phyloP scores from a whole-genome alignment of 73 alveolate species.

The Paramecium tetraurelia region DNA sequence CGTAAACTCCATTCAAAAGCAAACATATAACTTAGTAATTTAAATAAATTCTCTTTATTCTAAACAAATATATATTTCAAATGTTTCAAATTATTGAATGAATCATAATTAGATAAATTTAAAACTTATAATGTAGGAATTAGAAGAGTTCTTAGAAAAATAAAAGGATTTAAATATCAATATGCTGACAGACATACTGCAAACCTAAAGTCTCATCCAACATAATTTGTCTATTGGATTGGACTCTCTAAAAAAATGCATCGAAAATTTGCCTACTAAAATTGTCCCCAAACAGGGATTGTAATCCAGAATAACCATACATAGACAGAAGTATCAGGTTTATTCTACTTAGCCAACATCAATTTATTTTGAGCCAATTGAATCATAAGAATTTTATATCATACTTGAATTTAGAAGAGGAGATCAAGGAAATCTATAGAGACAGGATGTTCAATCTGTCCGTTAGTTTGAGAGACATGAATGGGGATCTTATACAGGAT shows the following conservation, averaged over 20 bases:
- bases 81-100: neutral
- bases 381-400: neutral
- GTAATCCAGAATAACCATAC: neutral
- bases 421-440: neutral
- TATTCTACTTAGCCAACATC: neutral
- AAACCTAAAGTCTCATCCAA: neutral
- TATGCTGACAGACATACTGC: neutral
- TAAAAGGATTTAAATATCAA: neutral
- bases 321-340: neutral
- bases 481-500: neutral
- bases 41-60: neutral
- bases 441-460: neutral
- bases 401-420: neutral
- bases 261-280: neutral
- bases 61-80: neutral
- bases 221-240: conserved; percentile 23
- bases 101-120: neutral
- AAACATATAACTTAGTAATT: neutral
- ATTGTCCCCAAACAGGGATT: neutral
- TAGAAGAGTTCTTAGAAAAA: conserved; percentile 21
- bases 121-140: neutral
- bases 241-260: conserved; percentile 9
- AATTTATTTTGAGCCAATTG: neutral
- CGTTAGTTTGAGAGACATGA: neutral
- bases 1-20: neutral